Evolutionary conservation across 2,329 filamentous ascomycete species (phyloP), one percentile per base, ranked within the genome.

Genomic region (Arthroderma sp.): DNA sequence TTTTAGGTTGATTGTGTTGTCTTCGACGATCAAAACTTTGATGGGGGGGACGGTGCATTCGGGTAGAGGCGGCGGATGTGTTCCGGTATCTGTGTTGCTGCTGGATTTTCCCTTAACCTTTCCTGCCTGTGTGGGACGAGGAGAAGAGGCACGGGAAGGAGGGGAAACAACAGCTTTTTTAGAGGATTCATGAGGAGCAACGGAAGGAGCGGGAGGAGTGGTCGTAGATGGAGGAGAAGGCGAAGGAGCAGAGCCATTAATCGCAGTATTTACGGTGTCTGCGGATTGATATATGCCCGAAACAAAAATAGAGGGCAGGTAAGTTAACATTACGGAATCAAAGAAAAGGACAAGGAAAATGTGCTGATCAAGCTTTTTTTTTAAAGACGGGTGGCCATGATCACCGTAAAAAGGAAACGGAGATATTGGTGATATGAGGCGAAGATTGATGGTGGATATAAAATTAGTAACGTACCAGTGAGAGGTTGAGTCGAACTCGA

Each of bases 1-100:
- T 57, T 86, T 85, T 53, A 96, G 70, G 59, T 96, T 98, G 40
- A 98, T 96, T 51, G 91, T 87, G 63, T 98, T 98, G 67, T 98
- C 91, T 68, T 98, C 91, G 9, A 98, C 91, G 49, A 98, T 94
- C 37, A 98, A 72, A 5, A 96, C 88, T 55, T 94, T 96, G 67
- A 98, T 96, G 1, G 91, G 89, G 5, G 91, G 91, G 0, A 96
- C 86, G 1, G 80, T 80, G 44, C 81, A 82, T 53, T 89, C 86
- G 29, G 94, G 74, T 55, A 85, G 72, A 29, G 77, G 80, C 3
- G 80, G 71, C 28, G 75, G 74, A 15, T 53, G 46, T 32, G 59
- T 60, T 42, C 55, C 57, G 8, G 55, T 39, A 11, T 56, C 53
- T 47, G 67, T 62, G 38, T 65, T 66, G 15, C 69, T 66, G 29